Percentiles rank a stretch among this genome's conserved stretches.
These are phyloP conservation scores for Mycena vitilis DNA, from an alignment of 768 basidiomycete species.

Conservation along the genomic window DNA sequence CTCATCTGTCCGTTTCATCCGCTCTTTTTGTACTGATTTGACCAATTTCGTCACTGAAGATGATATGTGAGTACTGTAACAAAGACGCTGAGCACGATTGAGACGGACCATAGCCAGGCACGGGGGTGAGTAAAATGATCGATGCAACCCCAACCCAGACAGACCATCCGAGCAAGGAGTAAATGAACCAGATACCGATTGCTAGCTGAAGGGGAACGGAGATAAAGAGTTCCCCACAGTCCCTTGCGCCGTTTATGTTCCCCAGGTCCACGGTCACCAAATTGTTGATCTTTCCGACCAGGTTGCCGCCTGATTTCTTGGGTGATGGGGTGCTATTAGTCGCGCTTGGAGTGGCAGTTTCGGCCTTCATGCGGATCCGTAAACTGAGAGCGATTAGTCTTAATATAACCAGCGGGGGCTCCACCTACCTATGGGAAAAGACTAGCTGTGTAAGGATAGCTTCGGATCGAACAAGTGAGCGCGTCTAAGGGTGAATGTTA, in stretches of 20 bases:
- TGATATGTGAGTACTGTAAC: neutral
- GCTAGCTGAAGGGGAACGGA: conserved; percentile 40
- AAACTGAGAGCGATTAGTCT: conserved; percentile 44
- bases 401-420: too few relatives aligned
- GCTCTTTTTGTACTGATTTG: conserved; percentile 53
- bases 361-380: conserved; percentile 71
- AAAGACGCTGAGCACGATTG: neutral
- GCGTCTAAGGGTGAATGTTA: conserved; percentile 43
- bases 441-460: conserved; percentile 56
- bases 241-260: conserved; percentile 6
- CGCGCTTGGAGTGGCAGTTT: conserved; percentile 20
- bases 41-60: conserved; percentile 25
- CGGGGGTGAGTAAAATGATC: conserved; percentile 53
- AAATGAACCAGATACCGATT: conserved; percentile 58
- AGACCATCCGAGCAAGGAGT: conserved; percentile 37
- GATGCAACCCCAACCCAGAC: conserved; percentile 28
- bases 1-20: conserved; percentile 69
- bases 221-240: conserved; percentile 19
- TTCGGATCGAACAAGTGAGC: conserved; percentile 62
- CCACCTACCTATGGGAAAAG: conserved; percentile 49
- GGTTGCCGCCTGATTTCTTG: conserved; percentile 46
- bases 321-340: neutral
- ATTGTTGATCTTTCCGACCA: conserved; percentile 85
- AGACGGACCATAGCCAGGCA: conserved; percentile 64
- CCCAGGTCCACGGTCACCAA: conserved; percentile 71